Percentiles rank a stretch among this genome's conserved stretches.
These are phyloP conservation scores for Avena atlantica DNA, from an alignment of 176 grass and related monocot genomes.

Conservation along the genomic window DNA sequence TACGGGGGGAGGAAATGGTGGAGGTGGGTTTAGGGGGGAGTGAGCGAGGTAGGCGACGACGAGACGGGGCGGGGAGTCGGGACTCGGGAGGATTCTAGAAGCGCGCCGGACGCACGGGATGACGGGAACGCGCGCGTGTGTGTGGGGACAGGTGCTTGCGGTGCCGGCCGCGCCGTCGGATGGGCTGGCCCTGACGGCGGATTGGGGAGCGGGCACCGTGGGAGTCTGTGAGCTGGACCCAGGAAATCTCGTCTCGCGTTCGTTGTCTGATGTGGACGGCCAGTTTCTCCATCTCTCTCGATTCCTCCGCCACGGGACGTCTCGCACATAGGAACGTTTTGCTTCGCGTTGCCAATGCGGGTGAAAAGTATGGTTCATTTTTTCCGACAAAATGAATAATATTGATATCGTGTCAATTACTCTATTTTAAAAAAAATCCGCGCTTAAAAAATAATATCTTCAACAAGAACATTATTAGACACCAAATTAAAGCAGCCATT, in stretches of 20 bases:
- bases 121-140: constrained; percentile 13
- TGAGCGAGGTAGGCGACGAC: constrained; percentile 24
- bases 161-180: constrained; percentile 37
- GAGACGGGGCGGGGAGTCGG: not conserved
- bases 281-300: not conserved
- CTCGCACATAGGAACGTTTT: no score
- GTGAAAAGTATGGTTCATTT: no score
- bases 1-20: constrained; percentile 1
- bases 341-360: no score
- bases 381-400: no score
- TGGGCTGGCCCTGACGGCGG: constrained; percentile 17
- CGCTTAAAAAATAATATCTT: no score
- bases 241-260: not conserved
- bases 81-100: constrained; percentile 51
- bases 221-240: not conserved
- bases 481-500: no score
- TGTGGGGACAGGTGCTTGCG: not conserved
- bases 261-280: not conserved
- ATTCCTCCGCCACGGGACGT: not conserved
- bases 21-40: constrained; percentile 43
- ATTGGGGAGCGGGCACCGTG: not conserved
- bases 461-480: no score
- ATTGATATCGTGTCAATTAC: no score
- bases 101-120: constrained; percentile 35
- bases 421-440: no score